phyloP scores from a whole-genome alignment of 2,329 filamentous ascomycete species.

The Aureobasidium vineae region DNA sequence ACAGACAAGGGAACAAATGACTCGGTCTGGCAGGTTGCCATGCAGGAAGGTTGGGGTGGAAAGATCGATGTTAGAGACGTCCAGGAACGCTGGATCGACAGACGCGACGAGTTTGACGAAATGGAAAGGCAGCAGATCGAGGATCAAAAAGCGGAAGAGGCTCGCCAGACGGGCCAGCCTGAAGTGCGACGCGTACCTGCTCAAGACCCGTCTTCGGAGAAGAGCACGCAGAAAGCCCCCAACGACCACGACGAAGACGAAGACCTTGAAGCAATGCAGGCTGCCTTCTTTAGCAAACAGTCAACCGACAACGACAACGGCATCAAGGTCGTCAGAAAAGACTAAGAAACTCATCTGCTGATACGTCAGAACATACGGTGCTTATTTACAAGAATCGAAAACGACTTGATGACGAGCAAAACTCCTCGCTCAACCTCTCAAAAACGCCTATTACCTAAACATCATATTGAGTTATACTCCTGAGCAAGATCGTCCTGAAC shows the following conservation, averaged over 20 bases:
- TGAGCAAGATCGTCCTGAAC: neutral
- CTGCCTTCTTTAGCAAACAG: slow-evolving; percentile 37
- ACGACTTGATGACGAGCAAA: slow-evolving; percentile 7
- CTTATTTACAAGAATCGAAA: slow-evolving; percentile 16
- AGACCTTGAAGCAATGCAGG: slow-evolving; percentile 43
- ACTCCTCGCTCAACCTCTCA: slow-evolving; percentile 3
- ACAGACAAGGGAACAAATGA: slow-evolving; percentile 79
- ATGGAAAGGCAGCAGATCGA: slow-evolving; percentile 72
- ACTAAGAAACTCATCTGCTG: slow-evolving; percentile 18
- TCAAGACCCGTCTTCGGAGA: neutral
- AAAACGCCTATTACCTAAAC: neutral
- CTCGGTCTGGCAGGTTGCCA: slow-evolving; percentile 94
- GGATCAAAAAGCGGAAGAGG: slow-evolving; percentile 55
- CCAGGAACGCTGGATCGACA: slow-evolving; percentile 93
- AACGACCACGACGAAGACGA: slow-evolving; percentile 38
- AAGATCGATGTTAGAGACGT: slow-evolving; percentile 83
- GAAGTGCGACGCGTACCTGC: slow-evolving; percentile 19
- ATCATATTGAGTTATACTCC: neutral
- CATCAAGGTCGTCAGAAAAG: slow-evolving; percentile 68
- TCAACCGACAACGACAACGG: slow-evolving; percentile 53
- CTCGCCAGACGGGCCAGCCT: slow-evolving; percentile 30
- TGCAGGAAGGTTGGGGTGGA: slow-evolving; percentile 64
- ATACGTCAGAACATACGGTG: neutral
- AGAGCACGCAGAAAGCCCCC: neutral
- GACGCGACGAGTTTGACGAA: slow-evolving; percentile 82